phyloP scores from a whole-genome alignment of 2,329 filamentous ascomycete species.

The Colletotrichum gigasporum region DNA sequence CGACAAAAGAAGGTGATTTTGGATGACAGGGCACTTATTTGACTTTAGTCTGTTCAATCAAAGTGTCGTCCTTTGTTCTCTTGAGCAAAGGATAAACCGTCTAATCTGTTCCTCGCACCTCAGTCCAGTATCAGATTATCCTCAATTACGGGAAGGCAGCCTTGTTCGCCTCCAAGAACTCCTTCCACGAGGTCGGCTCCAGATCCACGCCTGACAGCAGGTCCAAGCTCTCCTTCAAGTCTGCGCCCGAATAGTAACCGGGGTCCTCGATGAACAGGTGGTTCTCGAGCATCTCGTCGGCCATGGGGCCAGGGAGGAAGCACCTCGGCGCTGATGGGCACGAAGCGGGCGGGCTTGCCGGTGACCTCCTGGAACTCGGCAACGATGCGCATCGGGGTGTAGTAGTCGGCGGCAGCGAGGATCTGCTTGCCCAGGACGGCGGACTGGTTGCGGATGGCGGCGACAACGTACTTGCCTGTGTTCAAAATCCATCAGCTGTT shows the following conservation, averaged over 20 bases:
- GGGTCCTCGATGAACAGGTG: conserved; percentile 35
- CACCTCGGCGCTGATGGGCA: conserved; percentile 31
- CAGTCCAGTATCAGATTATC: too few relatives aligned
- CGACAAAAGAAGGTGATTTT: too few relatives aligned
- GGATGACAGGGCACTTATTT: too few relatives aligned
- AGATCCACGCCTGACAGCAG: conserved; percentile 15
- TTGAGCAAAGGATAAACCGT: too few relatives aligned
- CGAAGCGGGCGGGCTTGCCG: conserved; percentile 5
- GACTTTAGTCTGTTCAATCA: too few relatives aligned
- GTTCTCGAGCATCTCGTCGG: conserved; percentile 37
- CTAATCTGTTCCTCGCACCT: too few relatives aligned
- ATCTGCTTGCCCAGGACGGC: conserved; percentile 28
- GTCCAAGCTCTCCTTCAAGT: background rate
- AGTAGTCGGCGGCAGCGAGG: conserved; percentile 27
- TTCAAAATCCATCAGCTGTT: too few relatives aligned
- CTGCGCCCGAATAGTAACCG: conserved; percentile 30
- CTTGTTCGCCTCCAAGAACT: conserved; percentile 21
- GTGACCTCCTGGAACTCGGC: conserved; percentile 28
- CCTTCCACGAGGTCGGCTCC: conserved; percentile 23
- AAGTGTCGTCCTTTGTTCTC: too few relatives aligned
- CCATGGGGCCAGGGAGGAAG: conserved; percentile 34
- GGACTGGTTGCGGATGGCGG: conserved; percentile 10
- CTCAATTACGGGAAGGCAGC: background rate
- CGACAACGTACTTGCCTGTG: conserved; percentile 30
- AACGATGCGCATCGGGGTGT: conserved; percentile 24